Evolutionary conservation across 352 stramenopile species (phyloP).

Genomic region (Thalassiosira exigua): DNA sequence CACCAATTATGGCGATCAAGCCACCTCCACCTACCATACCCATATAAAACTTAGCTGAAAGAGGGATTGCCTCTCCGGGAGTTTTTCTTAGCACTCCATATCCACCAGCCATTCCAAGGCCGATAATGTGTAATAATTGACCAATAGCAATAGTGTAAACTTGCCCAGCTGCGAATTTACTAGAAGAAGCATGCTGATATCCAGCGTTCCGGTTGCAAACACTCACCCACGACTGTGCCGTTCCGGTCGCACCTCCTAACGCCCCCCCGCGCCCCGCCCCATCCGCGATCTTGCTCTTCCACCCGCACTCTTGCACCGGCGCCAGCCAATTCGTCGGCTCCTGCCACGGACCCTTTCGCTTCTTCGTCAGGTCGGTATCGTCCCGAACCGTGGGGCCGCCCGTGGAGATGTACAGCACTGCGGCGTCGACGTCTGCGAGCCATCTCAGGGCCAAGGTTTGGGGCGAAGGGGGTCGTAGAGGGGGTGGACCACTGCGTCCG

Average conservation of each 20-base stretch:
- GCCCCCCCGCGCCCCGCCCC: conserved; percentile 24
- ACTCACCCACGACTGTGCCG: conserved; percentile 17
- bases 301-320: conserved; percentile 28
- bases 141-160: too few species aligned
- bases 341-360: conserved; percentile 18
- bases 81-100: too few species aligned
- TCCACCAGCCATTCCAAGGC: too few species aligned
- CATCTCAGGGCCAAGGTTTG: conserved; percentile 12
- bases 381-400: conserved; percentile 3
- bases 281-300: conserved; percentile 17
- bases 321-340: conserved; percentile 29
- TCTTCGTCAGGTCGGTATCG: conserved; percentile 19
- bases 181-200: too few species aligned
- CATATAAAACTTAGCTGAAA: too few species aligned
- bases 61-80: too few species aligned
- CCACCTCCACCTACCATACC: too few species aligned
- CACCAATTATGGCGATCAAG: too few species aligned
- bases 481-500: neutral
- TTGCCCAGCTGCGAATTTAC: too few species aligned
- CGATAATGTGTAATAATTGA: too few species aligned
- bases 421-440: conserved; percentile 16
- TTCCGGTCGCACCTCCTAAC: conserved; percentile 32
- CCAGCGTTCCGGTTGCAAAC: too few species aligned
- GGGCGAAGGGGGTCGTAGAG: conserved; percentile 11
- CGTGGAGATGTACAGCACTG: conserved; percentile 21